Evolutionary conservation across 345 rosid species (phyloP).

Genomic region (Noccaea bulbosa): DNA sequence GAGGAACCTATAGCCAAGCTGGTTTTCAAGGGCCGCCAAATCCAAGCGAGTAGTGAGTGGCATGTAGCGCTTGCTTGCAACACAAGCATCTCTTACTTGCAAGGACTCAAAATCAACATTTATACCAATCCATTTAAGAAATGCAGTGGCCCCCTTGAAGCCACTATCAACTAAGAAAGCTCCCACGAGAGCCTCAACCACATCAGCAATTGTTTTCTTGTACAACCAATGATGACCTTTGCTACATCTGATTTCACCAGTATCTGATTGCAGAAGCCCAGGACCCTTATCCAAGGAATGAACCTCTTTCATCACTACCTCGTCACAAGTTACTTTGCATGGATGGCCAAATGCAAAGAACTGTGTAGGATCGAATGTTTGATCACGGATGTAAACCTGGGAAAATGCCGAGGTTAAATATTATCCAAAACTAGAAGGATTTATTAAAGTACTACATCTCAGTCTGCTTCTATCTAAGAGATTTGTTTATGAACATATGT

Average conservation of each 20-base stretch:
- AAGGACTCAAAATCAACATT: constrained; percentile 61
- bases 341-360: constrained; percentile 81
- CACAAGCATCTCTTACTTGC: constrained; percentile 60
- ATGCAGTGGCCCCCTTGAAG: constrained; percentile 81
- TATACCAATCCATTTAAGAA: constrained; percentile 91
- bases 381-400: constrained; percentile 91
- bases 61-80: constrained; percentile 59
- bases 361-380: constrained; percentile 74
- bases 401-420: constrained; percentile 13
- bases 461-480: constrained; percentile 29
- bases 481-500: constrained; percentile 4
- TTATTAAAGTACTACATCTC: not conserved
- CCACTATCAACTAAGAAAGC: constrained; percentile 91
- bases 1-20: constrained; percentile 57
- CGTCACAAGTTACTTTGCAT: constrained; percentile 65
- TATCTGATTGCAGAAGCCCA: constrained; percentile 41
- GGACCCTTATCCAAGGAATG: constrained; percentile 46
- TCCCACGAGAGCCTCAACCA: constrained; percentile 91
- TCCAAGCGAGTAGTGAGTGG: constrained; percentile 55
- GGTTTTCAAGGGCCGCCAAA: constrained; percentile 54
- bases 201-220: constrained; percentile 89
- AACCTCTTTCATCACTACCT: constrained; percentile 48
- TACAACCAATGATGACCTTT: constrained; percentile 82
- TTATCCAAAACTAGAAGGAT: not conserved
- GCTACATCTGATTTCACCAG: constrained; percentile 69